phyloP scores from a whole-genome alignment of 805 yeast species.

The Zygosaccharomyces kombuchaensis region DNA sequence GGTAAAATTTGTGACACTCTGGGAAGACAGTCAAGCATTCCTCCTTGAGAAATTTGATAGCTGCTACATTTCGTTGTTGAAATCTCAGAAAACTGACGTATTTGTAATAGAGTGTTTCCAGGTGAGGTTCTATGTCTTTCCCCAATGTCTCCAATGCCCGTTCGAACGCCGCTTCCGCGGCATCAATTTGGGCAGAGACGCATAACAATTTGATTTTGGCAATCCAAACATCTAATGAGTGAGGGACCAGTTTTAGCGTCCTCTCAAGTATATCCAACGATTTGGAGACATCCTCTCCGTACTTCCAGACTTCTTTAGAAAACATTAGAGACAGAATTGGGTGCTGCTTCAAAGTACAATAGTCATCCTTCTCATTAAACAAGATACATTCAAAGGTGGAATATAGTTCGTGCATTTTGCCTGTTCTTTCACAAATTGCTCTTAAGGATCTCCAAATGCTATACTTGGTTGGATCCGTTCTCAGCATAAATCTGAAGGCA shows the following conservation, averaged over 20 bases:
- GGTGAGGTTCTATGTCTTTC: conserved; percentile 18
- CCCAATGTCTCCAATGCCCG: conserved; percentile 37
- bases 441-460: conserved; percentile 49
- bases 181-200: conserved; percentile 35
- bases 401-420: conserved; percentile 35
- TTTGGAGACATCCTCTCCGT: conserved; percentile 42
- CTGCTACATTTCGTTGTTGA: conserved; percentile 33
- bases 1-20: conserved; percentile 46
- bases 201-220: conserved; percentile 67
- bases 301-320: conserved; percentile 64
- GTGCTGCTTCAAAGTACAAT: conserved; percentile 41
- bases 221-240: conserved; percentile 57
- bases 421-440: conserved; percentile 32
- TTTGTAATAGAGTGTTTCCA: conserved; percentile 57
- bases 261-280: conserved; percentile 52
- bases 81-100: conserved; percentile 50
- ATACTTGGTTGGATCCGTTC: conserved; percentile 43
- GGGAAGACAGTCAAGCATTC: conserved; percentile 49
- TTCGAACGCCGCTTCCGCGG: conserved; percentile 36
- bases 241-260: conserved; percentile 43
- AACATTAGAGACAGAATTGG: conserved; percentile 60
- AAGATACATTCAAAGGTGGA: conserved; percentile 53
- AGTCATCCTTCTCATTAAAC: conserved; percentile 10
- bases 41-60: conserved; percentile 40
- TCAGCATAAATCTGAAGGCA: conserved; percentile 40